Evolutionary conservation across 768 basidiomycete genomes (phyloP).

Genomic region (Multifurca ochricompacta): DNA sequence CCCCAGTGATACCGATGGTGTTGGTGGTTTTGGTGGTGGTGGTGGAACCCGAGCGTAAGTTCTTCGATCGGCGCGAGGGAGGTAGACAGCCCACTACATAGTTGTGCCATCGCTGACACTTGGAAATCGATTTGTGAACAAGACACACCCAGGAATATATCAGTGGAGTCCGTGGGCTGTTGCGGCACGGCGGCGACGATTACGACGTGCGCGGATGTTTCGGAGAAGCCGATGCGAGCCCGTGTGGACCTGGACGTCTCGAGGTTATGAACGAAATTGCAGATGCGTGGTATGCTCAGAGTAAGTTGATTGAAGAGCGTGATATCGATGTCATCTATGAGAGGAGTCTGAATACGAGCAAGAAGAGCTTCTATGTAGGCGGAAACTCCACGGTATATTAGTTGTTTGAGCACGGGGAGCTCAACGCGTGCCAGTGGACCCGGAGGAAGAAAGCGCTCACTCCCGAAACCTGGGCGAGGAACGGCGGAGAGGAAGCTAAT

Average conservation of each 20-base stretch:
- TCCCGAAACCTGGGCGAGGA: constrained; percentile 6
- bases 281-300: not conserved
- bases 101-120: not conserved
- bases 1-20: too few relatives aligned
- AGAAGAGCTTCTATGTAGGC: constrained; percentile 10
- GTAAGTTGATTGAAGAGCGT: constrained; percentile 12
- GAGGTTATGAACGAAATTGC: not conserved
- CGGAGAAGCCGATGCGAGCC: constrained; percentile 2
- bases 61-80: not conserved
- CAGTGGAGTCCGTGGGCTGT: not conserved
- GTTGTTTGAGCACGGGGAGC: constrained; percentile 6
- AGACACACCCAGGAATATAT: not conserved
- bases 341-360: constrained; percentile 1
- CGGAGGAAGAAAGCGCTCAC: not conserved
- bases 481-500: constrained; percentile 8
- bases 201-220: not conserved
- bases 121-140: constrained; percentile 10
- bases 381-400: constrained; percentile 7
- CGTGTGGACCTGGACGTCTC: not conserved
- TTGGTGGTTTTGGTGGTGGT: too few relatives aligned
- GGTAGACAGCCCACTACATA: not conserved
- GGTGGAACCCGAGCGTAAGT: constrained; percentile 7
- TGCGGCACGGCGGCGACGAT: not conserved
- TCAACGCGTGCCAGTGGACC: not conserved
- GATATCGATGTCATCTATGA: constrained; percentile 4